Percentiles rank a stretch among this genome's conserved stretches.
Evolutionary conservation across 2,329 filamentous ascomycete genomes (phyloP).

Genomic region (Annulohypoxylon truncatum): DNA sequence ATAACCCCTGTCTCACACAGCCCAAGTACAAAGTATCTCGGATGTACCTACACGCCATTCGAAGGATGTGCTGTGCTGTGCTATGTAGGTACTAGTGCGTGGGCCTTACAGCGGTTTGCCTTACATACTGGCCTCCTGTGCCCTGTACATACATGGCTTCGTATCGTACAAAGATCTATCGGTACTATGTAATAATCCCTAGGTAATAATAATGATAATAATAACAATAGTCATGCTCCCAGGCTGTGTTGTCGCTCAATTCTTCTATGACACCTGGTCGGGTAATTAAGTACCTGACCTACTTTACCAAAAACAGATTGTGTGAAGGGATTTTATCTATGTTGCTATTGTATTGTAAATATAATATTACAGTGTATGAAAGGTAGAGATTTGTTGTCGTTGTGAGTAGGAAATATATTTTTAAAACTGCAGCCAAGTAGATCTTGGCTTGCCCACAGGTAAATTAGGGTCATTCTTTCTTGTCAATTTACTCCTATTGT

Average conservation of each 20-base stretch:
- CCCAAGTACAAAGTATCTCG: slow-evolving; percentile 34
- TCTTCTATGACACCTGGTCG: slow-evolving; percentile 8
- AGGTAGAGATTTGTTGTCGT: not conserved
- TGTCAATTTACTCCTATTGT: slow-evolving; percentile 14
- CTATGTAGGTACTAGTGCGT: slow-evolving; percentile 17
- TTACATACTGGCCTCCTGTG: not conserved
- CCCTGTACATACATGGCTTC: slow-evolving; percentile 3
- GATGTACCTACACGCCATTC: slow-evolving; percentile 17
- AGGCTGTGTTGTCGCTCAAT: slow-evolving; percentile 21
- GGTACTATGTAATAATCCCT: not conserved
- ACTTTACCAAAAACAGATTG: not conserved
- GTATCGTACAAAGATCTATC: slow-evolving; percentile 10
- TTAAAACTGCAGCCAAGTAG: not conserved
- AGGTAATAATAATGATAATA: slow-evolving; percentile 1
- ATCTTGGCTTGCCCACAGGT: slow-evolving; percentile 1
- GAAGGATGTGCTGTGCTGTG: too few relatives aligned
- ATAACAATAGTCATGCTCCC: slow-evolving; percentile 8
- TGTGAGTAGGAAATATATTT: not conserved
- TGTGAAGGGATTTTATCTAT: not conserved
- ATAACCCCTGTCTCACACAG: slow-evolving; percentile 42
- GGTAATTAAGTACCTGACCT: not conserved
- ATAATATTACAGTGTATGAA: not conserved
- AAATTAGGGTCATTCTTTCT: slow-evolving; percentile 3
- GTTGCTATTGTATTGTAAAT: too few relatives aligned
- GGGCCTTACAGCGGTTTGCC: slow-evolving; percentile 18